These are phyloP conservation scores for Alternaria infectoria DNA, from an alignment of 2,329 filamentous ascomycete genomes.

Conservation along the genomic window DNA sequence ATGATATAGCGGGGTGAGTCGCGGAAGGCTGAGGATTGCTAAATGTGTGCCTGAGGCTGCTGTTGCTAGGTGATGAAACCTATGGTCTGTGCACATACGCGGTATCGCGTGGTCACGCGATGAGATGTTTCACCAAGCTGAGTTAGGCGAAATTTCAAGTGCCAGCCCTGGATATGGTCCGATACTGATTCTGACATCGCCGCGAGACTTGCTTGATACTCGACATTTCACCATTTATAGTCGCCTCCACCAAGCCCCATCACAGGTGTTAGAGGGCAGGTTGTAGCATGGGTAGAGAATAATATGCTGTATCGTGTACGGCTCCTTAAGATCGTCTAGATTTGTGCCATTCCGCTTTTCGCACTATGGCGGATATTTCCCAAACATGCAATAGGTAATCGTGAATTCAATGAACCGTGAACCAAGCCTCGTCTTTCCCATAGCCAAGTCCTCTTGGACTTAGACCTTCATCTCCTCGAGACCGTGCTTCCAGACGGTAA, in stretches of 20 bases:
- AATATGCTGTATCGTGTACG: conserved; percentile 16
- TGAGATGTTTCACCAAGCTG: not conserved
- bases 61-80: conserved; percentile 15
- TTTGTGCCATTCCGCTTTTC: conserved; percentile 41
- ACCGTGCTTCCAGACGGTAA: conserved; percentile 96
- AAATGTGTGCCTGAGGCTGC: conserved; percentile 29
- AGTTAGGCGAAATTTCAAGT: not conserved
- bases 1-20: not conserved
- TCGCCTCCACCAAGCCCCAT: not conserved
- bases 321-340: conserved; percentile 33
- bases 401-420: conserved; percentile 41
- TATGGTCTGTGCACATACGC: conserved; percentile 22
- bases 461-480: conserved; percentile 91
- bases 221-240: not conserved
- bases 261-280: not conserved
- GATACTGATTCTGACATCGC: not conserved
- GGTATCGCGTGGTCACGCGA: conserved; percentile 32
- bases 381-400: conserved; percentile 48
- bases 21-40: conserved; percentile 18
- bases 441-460: conserved; percentile 15
- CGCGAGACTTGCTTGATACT: not conserved
- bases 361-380: conserved; percentile 41
- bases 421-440: conserved; percentile 24
- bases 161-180: not conserved
- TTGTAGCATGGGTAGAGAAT: not conserved